phyloP scores from a whole-genome alignment of 2,329 filamentous ascomycete genomes.

The Helotiales sp. region DNA sequence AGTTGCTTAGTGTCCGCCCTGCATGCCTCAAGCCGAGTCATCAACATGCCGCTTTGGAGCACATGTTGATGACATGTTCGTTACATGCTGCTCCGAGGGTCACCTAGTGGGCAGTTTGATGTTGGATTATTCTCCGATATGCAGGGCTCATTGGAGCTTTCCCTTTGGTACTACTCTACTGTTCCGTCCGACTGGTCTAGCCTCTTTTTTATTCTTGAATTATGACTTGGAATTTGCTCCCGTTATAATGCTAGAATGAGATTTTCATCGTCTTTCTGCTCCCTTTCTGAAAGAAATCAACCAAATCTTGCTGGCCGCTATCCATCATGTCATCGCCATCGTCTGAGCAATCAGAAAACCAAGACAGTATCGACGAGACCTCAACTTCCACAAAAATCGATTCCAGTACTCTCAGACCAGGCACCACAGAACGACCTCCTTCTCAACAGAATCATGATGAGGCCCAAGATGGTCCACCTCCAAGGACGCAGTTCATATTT shows the following conservation, averaged over 20 bases:
- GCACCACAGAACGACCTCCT: too few relatives aligned
- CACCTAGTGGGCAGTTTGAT: too few relatives aligned
- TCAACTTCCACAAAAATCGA: background rate
- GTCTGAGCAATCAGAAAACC: background rate
- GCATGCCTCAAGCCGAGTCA: background rate
- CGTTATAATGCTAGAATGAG: background rate
- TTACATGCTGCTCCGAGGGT: background rate
- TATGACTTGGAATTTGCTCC: background rate
- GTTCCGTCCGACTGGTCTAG: background rate
- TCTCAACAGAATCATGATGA: background rate
- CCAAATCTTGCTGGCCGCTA: too few relatives aligned
- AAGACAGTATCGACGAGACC: background rate
- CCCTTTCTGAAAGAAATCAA: background rate
- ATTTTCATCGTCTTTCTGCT: background rate
- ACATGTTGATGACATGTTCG: background rate
- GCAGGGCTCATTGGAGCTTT: background rate
- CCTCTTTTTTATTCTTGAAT: background rate
- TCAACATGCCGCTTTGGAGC: background rate
- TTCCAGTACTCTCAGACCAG: background rate
- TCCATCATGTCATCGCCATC: background rate
- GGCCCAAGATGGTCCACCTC: background rate
- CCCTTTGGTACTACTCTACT: too few relatives aligned
- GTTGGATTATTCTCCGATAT: background rate
- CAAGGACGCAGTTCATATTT: conserved; percentile 16
- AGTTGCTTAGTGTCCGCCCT: conserved; percentile 5